phyloP scores from a whole-genome alignment of 2,329 filamentous ascomycete genomes.

The Fusarium sp. region DNA sequence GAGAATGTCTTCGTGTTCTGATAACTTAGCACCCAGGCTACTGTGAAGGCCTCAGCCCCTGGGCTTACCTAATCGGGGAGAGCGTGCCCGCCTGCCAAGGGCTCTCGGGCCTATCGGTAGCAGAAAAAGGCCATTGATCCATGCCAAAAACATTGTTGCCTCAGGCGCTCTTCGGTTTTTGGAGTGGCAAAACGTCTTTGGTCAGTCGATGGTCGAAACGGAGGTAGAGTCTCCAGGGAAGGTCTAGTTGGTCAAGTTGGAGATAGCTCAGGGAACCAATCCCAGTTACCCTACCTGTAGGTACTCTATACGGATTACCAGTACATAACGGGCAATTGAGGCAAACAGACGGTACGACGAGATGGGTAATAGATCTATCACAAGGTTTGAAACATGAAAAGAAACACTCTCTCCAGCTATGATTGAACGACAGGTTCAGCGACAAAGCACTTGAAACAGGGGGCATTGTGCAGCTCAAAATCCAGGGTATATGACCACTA shows the following conservation, averaged over 20 bases:
- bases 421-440: not conserved
- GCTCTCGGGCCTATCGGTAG: conserved; percentile 18
- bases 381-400: not conserved
- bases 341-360: not conserved
- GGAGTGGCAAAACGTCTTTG: not conserved
- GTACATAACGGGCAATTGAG: not conserved
- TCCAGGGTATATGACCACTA: not conserved
- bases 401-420: not conserved
- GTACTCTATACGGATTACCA: not conserved
- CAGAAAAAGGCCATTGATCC: conserved; percentile 17
- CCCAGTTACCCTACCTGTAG: not conserved
- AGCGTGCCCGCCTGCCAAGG: conserved; percentile 9
- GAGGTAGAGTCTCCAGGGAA: conserved; percentile 4
- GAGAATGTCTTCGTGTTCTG: conserved; percentile 37
- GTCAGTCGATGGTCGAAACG: not conserved
- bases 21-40: conserved; percentile 3
- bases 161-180: conserved; percentile 26
- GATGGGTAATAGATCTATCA: not conserved
- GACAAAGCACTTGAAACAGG: conserved; percentile 5
- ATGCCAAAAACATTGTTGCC: conserved; percentile 29
- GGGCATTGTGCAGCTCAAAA: not conserved
- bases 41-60: conserved; percentile 39
- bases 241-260: not conserved
- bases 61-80: conserved; percentile 40
- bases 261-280: not conserved